A percentile compares a stretch with the other conserved stretches of the same genome.
phyloP scores from a whole-genome alignment of 1,284 basidiomycete species.

The Xanthoconium separans region DNA sequence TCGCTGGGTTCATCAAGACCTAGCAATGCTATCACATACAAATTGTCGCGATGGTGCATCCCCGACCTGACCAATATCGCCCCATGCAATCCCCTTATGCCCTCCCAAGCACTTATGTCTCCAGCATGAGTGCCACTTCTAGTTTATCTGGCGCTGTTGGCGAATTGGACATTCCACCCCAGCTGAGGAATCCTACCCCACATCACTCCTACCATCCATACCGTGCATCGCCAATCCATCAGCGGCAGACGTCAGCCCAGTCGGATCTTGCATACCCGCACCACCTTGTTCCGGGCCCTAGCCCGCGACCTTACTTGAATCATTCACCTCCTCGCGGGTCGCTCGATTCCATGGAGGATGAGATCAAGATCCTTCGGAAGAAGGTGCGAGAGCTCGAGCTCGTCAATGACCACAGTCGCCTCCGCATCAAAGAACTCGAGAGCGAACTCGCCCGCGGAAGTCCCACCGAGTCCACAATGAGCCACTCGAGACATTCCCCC shows the following conservation, averaged over 20 bases:
- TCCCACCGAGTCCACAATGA: slow-evolving; percentile 25
- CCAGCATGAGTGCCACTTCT: slow-evolving; percentile 44
- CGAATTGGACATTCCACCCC: slow-evolving; percentile 43
- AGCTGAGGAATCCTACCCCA: slow-evolving; percentile 34
- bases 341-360: slow-evolving; percentile 36
- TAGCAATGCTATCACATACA: slow-evolving; percentile 32
- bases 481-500: slow-evolving; percentile 20
- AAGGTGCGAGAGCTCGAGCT: slow-evolving; percentile 46
- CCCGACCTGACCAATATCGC: slow-evolving; percentile 19
- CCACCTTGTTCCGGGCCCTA: slow-evolving; percentile 20
- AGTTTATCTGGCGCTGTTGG: slow-evolving; percentile 65
- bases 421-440: slow-evolving; percentile 48
- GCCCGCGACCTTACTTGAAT: slow-evolving; percentile 23
- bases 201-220: slow-evolving; percentile 33
- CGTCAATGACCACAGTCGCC: slow-evolving; percentile 43
- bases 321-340: slow-evolving; percentile 27
- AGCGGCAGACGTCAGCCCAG: slow-evolving; percentile 29
- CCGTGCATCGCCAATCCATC: slow-evolving; percentile 26
- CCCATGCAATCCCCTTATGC: slow-evolving; percentile 33
- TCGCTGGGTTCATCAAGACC: slow-evolving; percentile 34
- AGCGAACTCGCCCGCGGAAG: slow-evolving; percentile 39
- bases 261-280: slow-evolving; percentile 26
- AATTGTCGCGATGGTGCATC: slow-evolving; percentile 28
- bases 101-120: slow-evolving; percentile 27
- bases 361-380: slow-evolving; percentile 39